Evolutionary conservation across 176 grass and related monocot species (phyloP).

Genomic region (Phoenix roebelenii): DNA sequence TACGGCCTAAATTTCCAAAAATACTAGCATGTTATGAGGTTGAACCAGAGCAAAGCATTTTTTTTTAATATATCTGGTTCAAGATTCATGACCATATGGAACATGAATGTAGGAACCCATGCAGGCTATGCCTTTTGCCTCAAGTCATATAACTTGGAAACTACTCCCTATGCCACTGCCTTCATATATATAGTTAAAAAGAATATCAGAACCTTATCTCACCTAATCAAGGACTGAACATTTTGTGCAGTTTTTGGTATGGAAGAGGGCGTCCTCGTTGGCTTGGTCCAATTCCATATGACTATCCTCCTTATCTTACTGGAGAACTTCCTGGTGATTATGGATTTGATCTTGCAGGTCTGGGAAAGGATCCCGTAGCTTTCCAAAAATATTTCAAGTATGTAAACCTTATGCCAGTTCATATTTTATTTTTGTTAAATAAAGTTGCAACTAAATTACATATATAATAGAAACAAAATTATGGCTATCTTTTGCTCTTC

Average conservation of each 20-base stretch:
- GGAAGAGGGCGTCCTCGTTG: slow-evolving; percentile 66
- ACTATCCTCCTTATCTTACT: slow-evolving; percentile 60
- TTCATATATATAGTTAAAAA: background rate
- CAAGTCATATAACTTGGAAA: no score
- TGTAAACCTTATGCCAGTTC: slow-evolving; percentile 3
- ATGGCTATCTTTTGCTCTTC: no score
- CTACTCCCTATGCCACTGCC: no score
- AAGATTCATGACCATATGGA: no score
- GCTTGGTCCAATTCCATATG: slow-evolving; percentile 65
- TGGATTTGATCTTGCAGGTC: slow-evolving; percentile 78
- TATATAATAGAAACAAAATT: no score
- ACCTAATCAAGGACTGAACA: background rate
- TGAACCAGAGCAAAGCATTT: no score
- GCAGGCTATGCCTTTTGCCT: no score
- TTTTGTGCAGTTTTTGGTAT: slow-evolving; percentile 56
- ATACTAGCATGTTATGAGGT: no score
- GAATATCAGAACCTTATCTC: background rate
- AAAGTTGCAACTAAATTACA: no score
- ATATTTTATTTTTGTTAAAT: background rate
- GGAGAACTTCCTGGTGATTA: slow-evolving; percentile 87
- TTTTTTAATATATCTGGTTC: no score
- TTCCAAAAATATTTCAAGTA: slow-evolving; percentile 94
- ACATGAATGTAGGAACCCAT: no score
- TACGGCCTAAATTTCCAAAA: no score
- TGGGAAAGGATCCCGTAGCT: slow-evolving; percentile 64